Base-by-base conservation (phyloP, 2,329 filamentous ascomycete species). In the Coniochaeta sp. region DNA sequence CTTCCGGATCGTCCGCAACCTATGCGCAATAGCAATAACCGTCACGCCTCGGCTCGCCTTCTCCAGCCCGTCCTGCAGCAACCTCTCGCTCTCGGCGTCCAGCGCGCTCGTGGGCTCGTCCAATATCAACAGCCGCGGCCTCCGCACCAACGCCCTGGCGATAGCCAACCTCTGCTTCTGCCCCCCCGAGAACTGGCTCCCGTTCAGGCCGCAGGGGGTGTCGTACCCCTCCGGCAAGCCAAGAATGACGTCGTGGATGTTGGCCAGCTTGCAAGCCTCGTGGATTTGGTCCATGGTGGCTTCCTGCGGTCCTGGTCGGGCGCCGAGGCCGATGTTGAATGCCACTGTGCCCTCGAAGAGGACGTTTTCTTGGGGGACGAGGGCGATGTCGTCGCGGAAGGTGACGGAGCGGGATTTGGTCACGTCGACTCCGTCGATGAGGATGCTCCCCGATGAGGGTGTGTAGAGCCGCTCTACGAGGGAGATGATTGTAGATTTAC, bases 111-210 rank as follows among this genome's bases (percentile, higher is more conserved):
- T 90, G 4, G 89, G 88, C 71, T 94, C 89, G 60, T 94, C 88
- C 0, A 94, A 77, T 1, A 92, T 78, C 2, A 96, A 72, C 53
- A 97, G 83, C 67, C 87, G 90, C 3, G 92, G 91, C 61, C 95
- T 83, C 14, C 91, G 85, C 45, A 96, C 84, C n/a, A 97, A 74
- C 0, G 92, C 92, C 4, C 92, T 83, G 2, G 92, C 92, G 65
- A 97, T 96, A 47, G 90, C 91, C 26, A 96, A 84, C 53, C 92
- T 86, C 69, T 97, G 92, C 65, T 95, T 95, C 69, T 97, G 92
- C 0, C 92, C 92, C 49, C 92, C 92, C 1, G 87, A 91, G n/a
- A 96, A 73, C 64, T 96, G 80, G 12, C 82, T 78, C 32, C 91
- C 92, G 70, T 95, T 95, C 63, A 79, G 87, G 28, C 92, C 92